Base-by-base conservation (phyloP, 2,329 filamentous ascomycete genomes). In the Pseudogymnoascus sp. region DNA sequence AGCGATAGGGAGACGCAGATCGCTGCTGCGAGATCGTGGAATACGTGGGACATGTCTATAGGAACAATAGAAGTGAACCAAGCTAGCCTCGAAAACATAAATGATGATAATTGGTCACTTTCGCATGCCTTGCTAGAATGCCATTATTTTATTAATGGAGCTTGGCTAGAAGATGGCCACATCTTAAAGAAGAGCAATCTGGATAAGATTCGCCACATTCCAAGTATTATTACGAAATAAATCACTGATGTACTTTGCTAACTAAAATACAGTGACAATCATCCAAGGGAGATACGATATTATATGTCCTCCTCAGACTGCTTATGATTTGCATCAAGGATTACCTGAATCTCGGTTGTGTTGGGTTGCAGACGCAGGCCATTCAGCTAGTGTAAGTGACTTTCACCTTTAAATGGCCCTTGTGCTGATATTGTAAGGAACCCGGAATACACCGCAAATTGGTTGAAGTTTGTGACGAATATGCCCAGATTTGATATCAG, bases 241-340 rank as follows among this genome's bases (percentile, higher is more conserved):
- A 31, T 11, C 25, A 59, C 16, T 31, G 23, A 59, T 31, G 35
- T 25, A 47, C 21, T 47, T 47, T 47, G 42, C 42, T 47, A 47
- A 47, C 12, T 25, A 21, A 47, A 47, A 47, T 3, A 68, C 71
- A 3, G 72, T 69, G 12, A 66, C 72, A 8, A 77, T 80, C 40
- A 72, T 79, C 12, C 77, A 80, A 65, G 78, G 77, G 0, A 72
- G 78, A n/a, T 78, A 78, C 61, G 78, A 79, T 68, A 68, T 79
- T 12, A 74, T 79, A 3, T 79, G 77, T 65, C 76, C 77, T 4
- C 73, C 77, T 2, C 72, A 74, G 63, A 76, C 75, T 16, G 75
- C 75, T 16, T 79, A 75, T 75, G 74, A 76, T 10, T 63, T 79
- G 38, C 75, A 78, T 61, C 73, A 77, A 63, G 73, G 42, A 88